These are phyloP conservation scores for Alternaria arbusti DNA, from an alignment of 2,329 filamentous ascomycete species.

Conservation along the genomic window DNA sequence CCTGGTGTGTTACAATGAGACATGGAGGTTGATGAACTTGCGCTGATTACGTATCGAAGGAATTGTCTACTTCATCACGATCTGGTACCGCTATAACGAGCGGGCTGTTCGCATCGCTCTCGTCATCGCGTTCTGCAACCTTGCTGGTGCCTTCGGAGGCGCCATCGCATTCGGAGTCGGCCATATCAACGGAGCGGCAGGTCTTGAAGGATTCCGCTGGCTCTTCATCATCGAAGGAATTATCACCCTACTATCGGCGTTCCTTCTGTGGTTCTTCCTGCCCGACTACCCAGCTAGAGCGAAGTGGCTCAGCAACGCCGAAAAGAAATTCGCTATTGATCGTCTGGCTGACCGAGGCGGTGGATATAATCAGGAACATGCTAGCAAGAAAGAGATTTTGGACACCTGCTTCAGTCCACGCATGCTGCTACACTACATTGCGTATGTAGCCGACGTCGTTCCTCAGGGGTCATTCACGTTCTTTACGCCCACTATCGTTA, in stretches of 20 bases:
- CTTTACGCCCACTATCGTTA: slow-evolving; percentile 71
- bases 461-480: slow-evolving; percentile 53
- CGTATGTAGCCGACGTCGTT: slow-evolving; percentile 1
- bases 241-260: slow-evolving; percentile 13
- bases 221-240: slow-evolving; percentile 19
- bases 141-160: slow-evolving; percentile 61
- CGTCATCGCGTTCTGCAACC: slow-evolving; percentile 45
- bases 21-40: too few relatives aligned
- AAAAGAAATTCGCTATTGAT: slow-evolving; percentile 6
- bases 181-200: slow-evolving; percentile 45
- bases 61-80: slow-evolving; percentile 60
- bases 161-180: slow-evolving; percentile 60
- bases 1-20: background rate
- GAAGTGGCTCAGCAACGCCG: slow-evolving; percentile 46
- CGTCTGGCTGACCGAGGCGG: background rate
- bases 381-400: background rate
- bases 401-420: background rate
- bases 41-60: slow-evolving; percentile 5
- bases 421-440: slow-evolving; percentile 3
- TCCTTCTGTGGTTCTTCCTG: slow-evolving; percentile 53
- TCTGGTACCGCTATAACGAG: slow-evolving; percentile 63
- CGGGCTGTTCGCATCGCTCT: slow-evolving; percentile 63
- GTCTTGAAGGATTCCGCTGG: slow-evolving; percentile 40
- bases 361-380: slow-evolving; percentile 3
- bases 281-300: slow-evolving; percentile 58